phyloP scores from a whole-genome alignment of 176 grass and related monocot species.

The Cenchrus purpureus region DNA sequence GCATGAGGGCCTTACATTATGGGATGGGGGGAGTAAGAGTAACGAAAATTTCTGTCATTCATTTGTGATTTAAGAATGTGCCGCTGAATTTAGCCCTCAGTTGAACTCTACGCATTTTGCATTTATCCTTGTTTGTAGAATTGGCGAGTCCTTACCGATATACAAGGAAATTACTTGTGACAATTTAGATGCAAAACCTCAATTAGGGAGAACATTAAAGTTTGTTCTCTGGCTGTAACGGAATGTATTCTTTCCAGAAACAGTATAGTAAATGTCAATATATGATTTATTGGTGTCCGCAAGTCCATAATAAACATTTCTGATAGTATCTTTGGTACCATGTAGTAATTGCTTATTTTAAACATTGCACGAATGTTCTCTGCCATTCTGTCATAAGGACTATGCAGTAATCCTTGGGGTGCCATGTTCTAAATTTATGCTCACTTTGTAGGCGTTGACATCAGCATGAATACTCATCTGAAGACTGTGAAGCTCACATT shows the following conservation, averaged over 20 bases:
- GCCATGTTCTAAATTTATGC: conserved; percentile 6
- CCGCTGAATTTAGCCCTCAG: not conserved
- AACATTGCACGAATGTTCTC: not conserved
- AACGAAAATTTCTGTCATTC: not conserved
- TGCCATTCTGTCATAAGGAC: not conserved
- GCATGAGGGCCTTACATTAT: too few species aligned
- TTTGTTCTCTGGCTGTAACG: not conserved
- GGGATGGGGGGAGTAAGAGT: too few species aligned
- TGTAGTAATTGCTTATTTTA: not conserved
- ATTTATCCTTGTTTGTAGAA: conserved; percentile 16
- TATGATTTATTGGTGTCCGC: not conserved
- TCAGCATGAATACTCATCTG: conserved; percentile 86
- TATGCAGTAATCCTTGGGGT: not conserved
- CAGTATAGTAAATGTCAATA: not conserved
- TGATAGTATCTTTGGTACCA: not conserved
- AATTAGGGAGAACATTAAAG: too few species aligned
- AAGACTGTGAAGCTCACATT: conserved; percentile 79
- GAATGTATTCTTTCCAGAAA: not conserved
- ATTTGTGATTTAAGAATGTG: conserved; percentile 17
- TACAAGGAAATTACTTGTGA: not conserved
- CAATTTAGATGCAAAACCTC: not conserved
- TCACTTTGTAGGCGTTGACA: conserved; percentile 64
- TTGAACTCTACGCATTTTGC: not conserved
- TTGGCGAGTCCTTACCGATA: not conserved
- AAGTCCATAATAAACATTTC: conserved; percentile 1